phyloP scores from a whole-genome alignment of 2,329 filamentous ascomycete genomes.

The Gaeumannomyces sp. region DNA sequence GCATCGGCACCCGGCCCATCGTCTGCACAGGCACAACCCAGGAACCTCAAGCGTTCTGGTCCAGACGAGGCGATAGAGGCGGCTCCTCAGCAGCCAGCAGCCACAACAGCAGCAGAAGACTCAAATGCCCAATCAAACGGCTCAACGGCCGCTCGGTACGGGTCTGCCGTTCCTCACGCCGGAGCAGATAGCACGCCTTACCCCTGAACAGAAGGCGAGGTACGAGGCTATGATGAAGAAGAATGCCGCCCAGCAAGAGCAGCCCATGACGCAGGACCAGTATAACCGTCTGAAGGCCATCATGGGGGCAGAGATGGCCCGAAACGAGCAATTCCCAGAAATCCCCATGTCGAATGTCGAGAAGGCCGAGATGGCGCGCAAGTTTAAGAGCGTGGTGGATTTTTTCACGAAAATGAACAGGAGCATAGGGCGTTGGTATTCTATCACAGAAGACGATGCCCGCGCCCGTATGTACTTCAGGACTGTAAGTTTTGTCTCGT shows the following conservation, averaged over 20 bases:
- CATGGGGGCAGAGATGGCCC: slow-evolving; percentile 18
- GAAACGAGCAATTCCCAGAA: slow-evolving; percentile 37
- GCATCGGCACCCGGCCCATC: slow-evolving; percentile 30
- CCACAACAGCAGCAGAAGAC: slow-evolving; percentile 22
- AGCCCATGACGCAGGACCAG: not conserved
- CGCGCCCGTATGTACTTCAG: slow-evolving; percentile 47
- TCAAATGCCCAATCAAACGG: slow-evolving; percentile 5
- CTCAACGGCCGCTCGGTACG: slow-evolving; percentile 5
- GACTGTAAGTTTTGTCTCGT: slow-evolving; percentile 33
- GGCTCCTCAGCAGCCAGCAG: slow-evolving; percentile 22
- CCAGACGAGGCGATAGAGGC: slow-evolving; percentile 37
- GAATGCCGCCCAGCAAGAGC: slow-evolving; percentile 10
- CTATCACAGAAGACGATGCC: slow-evolving; percentile 40
- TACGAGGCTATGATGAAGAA: slow-evolving; percentile 32
- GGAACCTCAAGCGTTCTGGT: slow-evolving; percentile 45
- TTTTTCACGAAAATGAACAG: slow-evolving; percentile 40
- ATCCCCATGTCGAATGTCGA: slow-evolving; percentile 41
- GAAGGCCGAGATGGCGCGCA: slow-evolving; percentile 36
- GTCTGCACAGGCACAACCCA: slow-evolving; percentile 28
- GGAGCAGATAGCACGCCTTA: slow-evolving; percentile 35
- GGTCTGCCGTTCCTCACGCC: slow-evolving; percentile 23
- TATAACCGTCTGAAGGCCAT: not conserved
- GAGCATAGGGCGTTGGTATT: slow-evolving; percentile 41
- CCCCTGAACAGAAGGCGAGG: slow-evolving; percentile 38
- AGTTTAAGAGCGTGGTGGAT: slow-evolving; percentile 33